Conservation (phyloP, 164 flowering plant species). For the Warburgia ugandensis region DNA sequence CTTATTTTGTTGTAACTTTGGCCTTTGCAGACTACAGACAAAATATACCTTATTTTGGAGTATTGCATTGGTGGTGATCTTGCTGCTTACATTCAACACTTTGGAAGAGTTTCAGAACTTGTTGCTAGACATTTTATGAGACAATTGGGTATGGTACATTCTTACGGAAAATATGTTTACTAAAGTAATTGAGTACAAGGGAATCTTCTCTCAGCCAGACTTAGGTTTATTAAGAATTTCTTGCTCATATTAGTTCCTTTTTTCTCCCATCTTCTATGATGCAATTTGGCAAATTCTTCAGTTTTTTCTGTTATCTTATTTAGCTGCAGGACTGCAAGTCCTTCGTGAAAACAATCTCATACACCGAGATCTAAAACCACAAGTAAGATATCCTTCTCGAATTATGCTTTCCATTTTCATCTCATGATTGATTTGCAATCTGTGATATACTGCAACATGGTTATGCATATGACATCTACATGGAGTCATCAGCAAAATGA, state of each 20-base stretch:
- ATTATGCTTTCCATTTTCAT: neutral
- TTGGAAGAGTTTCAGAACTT: slow-evolving; percentile 38
- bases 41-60: slow-evolving; percentile 48
- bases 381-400: slow-evolving; percentile 19
- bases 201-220: no score
- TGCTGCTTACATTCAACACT: slow-evolving; percentile 35
- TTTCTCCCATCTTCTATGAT: no score
- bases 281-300: no score
- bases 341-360: slow-evolving; percentile 49
- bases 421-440: neutral
- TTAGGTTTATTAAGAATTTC: no score
- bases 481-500: no score
- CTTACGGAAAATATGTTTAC: no score
- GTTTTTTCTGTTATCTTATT: slow-evolving; percentile 1
- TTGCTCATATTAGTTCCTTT: no score
- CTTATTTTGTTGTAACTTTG: neutral
- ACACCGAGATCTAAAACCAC: slow-evolving; percentile 59
- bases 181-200: no score
- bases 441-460: no score
- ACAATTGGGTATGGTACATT: slow-evolving; percentile 60
- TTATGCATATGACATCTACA: no score
- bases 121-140: slow-evolving; percentile 52
- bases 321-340: slow-evolving; percentile 51
- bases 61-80: slow-evolving; percentile 56
- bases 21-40: slow-evolving; percentile 29